A percentile compares a stretch with the other conserved stretches of the same genome.
Evolutionary conservation across 1,139 yeast genomes (phyloP).

Genomic region (Magnusiomyces magnusii): DNA sequence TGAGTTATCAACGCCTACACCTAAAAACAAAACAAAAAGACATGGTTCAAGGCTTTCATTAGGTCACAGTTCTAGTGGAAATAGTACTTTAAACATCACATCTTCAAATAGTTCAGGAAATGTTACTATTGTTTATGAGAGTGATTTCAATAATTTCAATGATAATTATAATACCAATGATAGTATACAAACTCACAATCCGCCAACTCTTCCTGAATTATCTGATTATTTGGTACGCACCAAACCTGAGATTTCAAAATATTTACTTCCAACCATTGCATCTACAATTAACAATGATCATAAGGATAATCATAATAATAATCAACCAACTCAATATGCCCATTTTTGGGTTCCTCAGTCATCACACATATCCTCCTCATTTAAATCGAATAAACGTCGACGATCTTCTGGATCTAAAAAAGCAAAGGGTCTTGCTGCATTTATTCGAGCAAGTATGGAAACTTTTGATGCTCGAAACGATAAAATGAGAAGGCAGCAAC

Average conservation of each 20-base stretch:
- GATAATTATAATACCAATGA: not conserved
- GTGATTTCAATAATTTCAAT: too few species aligned
- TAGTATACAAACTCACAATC: not conserved
- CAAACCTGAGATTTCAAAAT: not conserved
- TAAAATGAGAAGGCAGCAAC: not conserved
- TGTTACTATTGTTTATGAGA: too few species aligned
- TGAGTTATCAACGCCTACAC: not conserved
- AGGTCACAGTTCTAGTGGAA: not conserved
- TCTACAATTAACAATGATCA: not conserved
- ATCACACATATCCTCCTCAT: not conserved
- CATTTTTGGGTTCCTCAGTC: not conserved
- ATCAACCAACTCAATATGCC: not conserved
- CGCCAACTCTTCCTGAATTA: not conserved
- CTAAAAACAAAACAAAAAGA: not conserved
- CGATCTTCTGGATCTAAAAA: not conserved
- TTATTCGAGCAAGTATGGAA: not conserved
- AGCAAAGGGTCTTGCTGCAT: not conserved
- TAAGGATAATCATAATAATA: not conserved
- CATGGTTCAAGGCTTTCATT: not conserved
- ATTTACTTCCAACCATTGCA: not conserved
- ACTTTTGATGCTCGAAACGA: not conserved
- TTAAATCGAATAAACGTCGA: not conserved
- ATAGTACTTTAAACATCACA: not conserved
- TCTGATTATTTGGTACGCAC: not conserved
- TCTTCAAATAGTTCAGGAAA: too few species aligned